A percentile compares a stretch with the other conserved stretches of the same genome.
These are phyloP conservation scores for Blastobotrys chiropterorum DNA, from an alignment of 805 yeast species.

Conservation along the genomic window DNA sequence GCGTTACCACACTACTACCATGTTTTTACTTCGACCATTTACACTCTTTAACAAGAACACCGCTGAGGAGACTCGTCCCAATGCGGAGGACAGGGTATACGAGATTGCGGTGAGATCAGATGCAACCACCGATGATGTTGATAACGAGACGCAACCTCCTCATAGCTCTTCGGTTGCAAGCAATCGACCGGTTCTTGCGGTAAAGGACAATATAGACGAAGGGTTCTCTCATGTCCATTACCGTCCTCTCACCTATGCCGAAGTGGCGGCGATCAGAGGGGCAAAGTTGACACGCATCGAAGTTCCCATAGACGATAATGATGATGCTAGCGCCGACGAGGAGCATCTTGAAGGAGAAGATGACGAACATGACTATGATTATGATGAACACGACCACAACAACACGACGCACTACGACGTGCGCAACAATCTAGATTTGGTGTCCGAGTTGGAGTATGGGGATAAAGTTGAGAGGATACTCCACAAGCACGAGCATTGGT, in stretches of 20 bases:
- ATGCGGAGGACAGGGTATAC: background rate
- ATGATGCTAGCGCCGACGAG: constrained; percentile 19
- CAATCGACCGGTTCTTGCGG: constrained; percentile 8
- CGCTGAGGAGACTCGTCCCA: background rate
- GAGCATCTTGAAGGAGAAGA: background rate
- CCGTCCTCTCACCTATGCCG: constrained; percentile 48
- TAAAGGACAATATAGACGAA: constrained; percentile 26
- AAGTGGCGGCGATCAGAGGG: constrained; percentile 37
- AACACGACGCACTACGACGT: background rate
- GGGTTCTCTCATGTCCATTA: constrained; percentile 43
- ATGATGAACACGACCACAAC: background rate
- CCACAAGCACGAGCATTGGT: background rate
- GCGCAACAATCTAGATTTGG: background rate
- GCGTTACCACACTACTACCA: background rate
- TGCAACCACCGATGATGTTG: too few relatives aligned
- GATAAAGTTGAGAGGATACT: background rate
- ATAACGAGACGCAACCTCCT: too few relatives aligned
- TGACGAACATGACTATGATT: background rate
- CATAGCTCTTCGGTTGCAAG: background rate
- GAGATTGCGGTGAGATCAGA: background rate
- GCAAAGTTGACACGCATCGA: constrained; percentile 8
- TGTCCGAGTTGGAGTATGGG: constrained; percentile 1
- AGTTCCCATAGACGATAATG: constrained; percentile 21
- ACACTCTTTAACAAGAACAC: background rate
- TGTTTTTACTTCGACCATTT: background rate